Evolutionary conservation across 2,329 filamentous ascomycete genomes (phyloP), one percentile per base, ranked within the genome.

Genomic region (Trichoderma guizhouense): DNA sequence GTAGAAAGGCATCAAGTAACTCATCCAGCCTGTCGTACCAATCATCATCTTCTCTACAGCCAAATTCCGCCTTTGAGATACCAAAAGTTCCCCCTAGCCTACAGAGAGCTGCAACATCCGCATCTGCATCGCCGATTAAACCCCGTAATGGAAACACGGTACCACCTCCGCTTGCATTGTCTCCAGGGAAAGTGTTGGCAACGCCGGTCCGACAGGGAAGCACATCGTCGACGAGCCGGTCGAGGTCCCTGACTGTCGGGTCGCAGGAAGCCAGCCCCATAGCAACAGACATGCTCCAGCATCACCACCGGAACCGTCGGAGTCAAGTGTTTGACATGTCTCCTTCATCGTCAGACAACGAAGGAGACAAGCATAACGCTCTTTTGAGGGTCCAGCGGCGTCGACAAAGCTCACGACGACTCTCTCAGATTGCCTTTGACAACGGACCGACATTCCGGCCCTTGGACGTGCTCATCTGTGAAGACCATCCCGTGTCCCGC

Each of bases 271-370:
- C 93, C 32, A 97, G 96, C 75, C 88, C 91, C 7, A 87, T 93
- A 18, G 84, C 89, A 8, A 86, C 91, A 2, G 90, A 92, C 69
- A 88, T 92, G 66, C 87, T 93, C 69, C 55, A 60, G 28, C 89
- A 92, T 57, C 89, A 91, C 65, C 95, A 98, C 78, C 91, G 95
- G 77, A 98, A 98, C 80, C 91, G 96, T 51, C 90, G 94, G 76
- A 98, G 95, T 79, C 96, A 98, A 78, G 92, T 98, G 3, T 94
- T 98, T 76, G 95, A 98, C 79, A 92, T 98, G 82, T 99, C 96
- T 3, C 96, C 96, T 3, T 98, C 96, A 0, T 98, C 95, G 0
- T 99, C 96, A 0, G 96, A 99, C 79, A 99, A 97, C 72, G 96
- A 99, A 82, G 94, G 97, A 64, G 93, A 95, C 58, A 93, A 97